Base-by-base conservation (phyloP, 2,329 filamentous ascomycete species). In the Pseudogymnoascus sp. region DNA sequence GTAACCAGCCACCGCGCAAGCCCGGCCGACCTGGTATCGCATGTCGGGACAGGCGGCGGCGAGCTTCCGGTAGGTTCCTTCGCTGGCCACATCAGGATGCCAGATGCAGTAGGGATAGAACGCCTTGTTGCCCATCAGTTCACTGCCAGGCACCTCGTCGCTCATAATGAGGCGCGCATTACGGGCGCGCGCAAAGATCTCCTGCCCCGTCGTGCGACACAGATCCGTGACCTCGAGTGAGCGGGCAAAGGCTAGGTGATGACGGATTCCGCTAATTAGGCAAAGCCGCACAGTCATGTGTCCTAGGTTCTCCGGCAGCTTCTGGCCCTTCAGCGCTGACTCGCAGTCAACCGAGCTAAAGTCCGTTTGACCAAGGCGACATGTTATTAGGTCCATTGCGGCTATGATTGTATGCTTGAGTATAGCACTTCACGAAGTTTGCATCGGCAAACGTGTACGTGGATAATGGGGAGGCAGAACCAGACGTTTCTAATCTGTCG, bases 311-410 rank as follows among this genome's bases (percentile, higher is more conserved):
- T 80, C 78, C 9, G 82, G 78, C 63, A 85, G 71, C 73, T 82
- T 77, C 71, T 84, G 81, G 65, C 81, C 83, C 67, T 76, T 78
- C 1, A 79, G 78, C 63, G 80, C 69, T 16, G 83, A 73, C 70
- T 85, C 40, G 16, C 40, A 41, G 40, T 41, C 40, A 21, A 41
- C 40, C 80, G 7, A 80, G 82, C 8, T 76, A 78, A 41, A 41
- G 40, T 21, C 40, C 40, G 40, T 18, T 21, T 41, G 16, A 41
- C 40, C 40, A 41, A 41, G 40, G 40, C 40, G 40, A 21, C 40
- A 12, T 41, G 40, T 18, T 41, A 41, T 21, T 41, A 21, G 40
- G 16, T 41, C 40, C 40, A 41, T 41, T 41, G 16, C 16, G 16
- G 16, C 16, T 21, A 41, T 41, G 16, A 41, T 41, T 41, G 40